Evolutionary conservation across 2,329 filamentous ascomycete genomes (phyloP).

Genomic region (Beauveria brongniartii): DNA sequence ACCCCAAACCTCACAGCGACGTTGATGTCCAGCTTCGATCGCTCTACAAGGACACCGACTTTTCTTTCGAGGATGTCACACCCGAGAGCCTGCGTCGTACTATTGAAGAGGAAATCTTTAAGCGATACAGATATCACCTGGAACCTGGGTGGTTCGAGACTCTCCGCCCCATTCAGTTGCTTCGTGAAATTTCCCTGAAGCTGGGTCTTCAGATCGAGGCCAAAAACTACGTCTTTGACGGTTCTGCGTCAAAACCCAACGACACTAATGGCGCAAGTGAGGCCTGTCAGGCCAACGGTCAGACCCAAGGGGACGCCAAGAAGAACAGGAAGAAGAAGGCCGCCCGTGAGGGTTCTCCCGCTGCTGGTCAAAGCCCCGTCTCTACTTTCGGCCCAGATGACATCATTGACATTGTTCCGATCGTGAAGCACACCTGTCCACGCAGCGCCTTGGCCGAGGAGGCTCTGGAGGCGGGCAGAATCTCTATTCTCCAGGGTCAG

Average conservation of each 20-base stretch:
- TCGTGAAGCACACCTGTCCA: conserved; percentile 90
- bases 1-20: conserved; percentile 69
- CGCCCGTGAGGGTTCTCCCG: conserved; percentile 44
- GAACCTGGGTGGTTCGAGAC: conserved; percentile 57
- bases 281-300: conserved; percentile 30
- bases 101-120: conserved; percentile 62
- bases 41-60: conserved; percentile 74
- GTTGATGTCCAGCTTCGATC: conserved; percentile 65
- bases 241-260: conserved; percentile 18
- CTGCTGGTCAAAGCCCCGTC: conserved; percentile 33
- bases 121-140: conserved; percentile 71
- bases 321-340: conserved; percentile 61
- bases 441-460: conserved; percentile 89
- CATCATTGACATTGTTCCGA: conserved; percentile 83
- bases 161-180: conserved; percentile 69
- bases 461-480: conserved; percentile 87
- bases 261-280: conserved; percentile 26
- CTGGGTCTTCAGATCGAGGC: conserved; percentile 81
- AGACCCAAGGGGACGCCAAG: conserved; percentile 35
- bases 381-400: conserved; percentile 69
- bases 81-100: conserved; percentile 62
- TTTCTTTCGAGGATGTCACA: conserved; percentile 71
- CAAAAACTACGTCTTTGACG: conserved; percentile 42
- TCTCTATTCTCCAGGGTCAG: conserved; percentile 92
- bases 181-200: conserved; percentile 83